Evolutionary conservation across 768 basidiomycete species (phyloP).

Genomic region (Pilatotrama ljubarskyi): DNA sequence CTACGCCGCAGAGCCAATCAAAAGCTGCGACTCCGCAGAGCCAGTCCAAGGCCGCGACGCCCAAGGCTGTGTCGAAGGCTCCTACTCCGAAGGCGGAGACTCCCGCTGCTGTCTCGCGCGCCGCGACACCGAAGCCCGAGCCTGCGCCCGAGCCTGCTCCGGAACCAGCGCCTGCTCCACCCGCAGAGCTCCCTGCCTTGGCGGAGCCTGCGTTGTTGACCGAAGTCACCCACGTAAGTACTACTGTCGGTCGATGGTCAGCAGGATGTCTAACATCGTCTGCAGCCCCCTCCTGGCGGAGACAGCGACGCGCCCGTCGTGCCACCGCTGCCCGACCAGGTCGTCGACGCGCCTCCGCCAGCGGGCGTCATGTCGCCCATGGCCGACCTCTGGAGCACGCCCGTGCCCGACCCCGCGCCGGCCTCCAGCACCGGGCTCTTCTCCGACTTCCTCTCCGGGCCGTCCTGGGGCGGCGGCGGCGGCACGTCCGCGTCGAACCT

Average conservation of each 20-base stretch:
- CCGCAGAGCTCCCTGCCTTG: not conserved
- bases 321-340: slow-evolving; percentile 11
- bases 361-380: slow-evolving; percentile 19
- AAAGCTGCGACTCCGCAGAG: not conserved
- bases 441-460: slow-evolving; percentile 21
- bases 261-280: not conserved
- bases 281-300: not conserved
- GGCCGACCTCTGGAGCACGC: slow-evolving; percentile 17
- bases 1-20: slow-evolving; percentile 19
- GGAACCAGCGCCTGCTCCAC: slow-evolving; percentile 1
- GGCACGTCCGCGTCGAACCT: slow-evolving; percentile 9
- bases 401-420: slow-evolving; percentile 19
- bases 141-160: slow-evolving; percentile 6
- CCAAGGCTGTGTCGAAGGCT: slow-evolving; percentile 14
- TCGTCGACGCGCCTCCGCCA: not conserved
- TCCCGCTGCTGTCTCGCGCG: not conserved
- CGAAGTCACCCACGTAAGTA: slow-evolving; percentile 1
- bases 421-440: slow-evolving; percentile 17
- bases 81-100: slow-evolving; percentile 18
- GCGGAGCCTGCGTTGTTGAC: not conserved
- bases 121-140: slow-evolving; percentile 10
- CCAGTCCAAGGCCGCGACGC: slow-evolving; percentile 5
- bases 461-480: slow-evolving; percentile 9
- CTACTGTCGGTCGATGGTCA: not conserved
- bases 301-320: slow-evolving; percentile 9